These are phyloP conservation scores for Holtermanniella nyarrowii DNA, from an alignment of 768 basidiomycete species.

Conservation along the genomic window DNA sequence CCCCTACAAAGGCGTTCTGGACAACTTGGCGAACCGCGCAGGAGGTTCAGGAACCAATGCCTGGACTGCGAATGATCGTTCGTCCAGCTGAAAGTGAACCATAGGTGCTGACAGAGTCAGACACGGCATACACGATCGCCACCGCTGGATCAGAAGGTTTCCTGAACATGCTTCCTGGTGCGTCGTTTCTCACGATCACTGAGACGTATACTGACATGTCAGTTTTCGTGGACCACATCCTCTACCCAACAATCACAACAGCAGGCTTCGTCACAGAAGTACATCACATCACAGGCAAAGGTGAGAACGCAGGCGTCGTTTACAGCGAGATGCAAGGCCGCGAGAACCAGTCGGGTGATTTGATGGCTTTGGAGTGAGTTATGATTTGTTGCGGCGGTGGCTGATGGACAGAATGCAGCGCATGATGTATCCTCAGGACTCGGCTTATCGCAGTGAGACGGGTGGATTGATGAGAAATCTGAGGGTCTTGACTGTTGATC, in stretches of 20 bases:
- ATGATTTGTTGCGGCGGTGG: conserved; percentile 7
- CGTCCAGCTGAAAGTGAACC: not conserved
- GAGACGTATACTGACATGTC: conserved; percentile 52
- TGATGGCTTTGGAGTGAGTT: conserved; percentile 73
- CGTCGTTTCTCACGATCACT: conserved; percentile 26
- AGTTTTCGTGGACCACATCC: conserved; percentile 89
- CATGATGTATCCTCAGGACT: conserved; percentile 65
- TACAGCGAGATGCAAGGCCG: conserved; percentile 52
- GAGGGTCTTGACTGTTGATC: conserved; percentile 69
- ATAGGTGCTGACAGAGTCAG: conserved; percentile 45
- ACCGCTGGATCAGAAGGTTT: conserved; percentile 88
- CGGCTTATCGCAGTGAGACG: conserved; percentile 90
- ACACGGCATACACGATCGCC: conserved; percentile 90
- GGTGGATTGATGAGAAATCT: conserved; percentile 91
- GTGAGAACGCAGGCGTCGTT: conserved; percentile 88
- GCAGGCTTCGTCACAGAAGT: conserved; percentile 70
- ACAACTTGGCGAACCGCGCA: conserved; percentile 86
- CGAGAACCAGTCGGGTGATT: conserved; percentile 80
- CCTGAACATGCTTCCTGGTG: conserved; percentile 42
- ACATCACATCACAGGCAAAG: conserved; percentile 86
- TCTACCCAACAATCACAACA: conserved; percentile 88
- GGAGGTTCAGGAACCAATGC: conserved; percentile 55
- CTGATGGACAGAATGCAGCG: conserved; percentile 55
- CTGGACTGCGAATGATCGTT: conserved; percentile 69
- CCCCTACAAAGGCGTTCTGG: conserved; percentile 91